Base-by-base conservation (phyloP, 352 stramenopile species). In the Globisporangium viniferum region DNA sequence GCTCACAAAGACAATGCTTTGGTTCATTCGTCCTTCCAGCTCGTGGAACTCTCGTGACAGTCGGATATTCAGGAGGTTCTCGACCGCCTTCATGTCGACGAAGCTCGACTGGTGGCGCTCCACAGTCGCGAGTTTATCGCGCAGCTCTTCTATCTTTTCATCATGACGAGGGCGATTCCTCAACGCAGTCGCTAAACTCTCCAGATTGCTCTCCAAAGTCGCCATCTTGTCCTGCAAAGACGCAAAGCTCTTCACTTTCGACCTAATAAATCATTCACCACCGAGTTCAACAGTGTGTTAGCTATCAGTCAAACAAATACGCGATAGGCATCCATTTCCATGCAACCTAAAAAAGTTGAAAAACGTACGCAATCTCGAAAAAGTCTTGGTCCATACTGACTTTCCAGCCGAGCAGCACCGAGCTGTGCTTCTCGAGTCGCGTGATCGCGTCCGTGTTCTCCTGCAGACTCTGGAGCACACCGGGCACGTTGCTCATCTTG, bases 351-450 rank as follows among this genome's bases (percentile, higher is more conserved):
- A 39, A 22, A 18, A 44, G 33, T 18, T 59, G 22, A 48, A n/a
- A 29, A 1, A 74, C 70, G 39, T 73, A 80, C 65, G 69, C 70
- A 15, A 90, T 64, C 41, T 91, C 81, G 33, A 78, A 72, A 18
- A 93, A 58, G 33, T 93, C 85, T 54, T 88, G 75, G 44, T 92
- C 85, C 20, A 89, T 73, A 51, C 73, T 75, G 2, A 84, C 80
- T 69, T 89, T 89, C 73, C 80, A 90, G 8, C 77, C 79, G 5
- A 92, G 68, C 44, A 93, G 56, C 35, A 80, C 78, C 7, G 76
- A 77, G 62, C 84, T 91, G 59, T 93, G 83, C 68, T 90, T 86
- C 62, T 94, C 87, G 14, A 94, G 75, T 55, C 87, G 80, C 49
- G 72, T 68, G 48, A 93, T 89, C 27, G 82, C 82, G 14, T 88